Base-by-base conservation (phyloP, 2,329 filamentous ascomycete species). In the Pyrenophora seminiperda region DNA sequence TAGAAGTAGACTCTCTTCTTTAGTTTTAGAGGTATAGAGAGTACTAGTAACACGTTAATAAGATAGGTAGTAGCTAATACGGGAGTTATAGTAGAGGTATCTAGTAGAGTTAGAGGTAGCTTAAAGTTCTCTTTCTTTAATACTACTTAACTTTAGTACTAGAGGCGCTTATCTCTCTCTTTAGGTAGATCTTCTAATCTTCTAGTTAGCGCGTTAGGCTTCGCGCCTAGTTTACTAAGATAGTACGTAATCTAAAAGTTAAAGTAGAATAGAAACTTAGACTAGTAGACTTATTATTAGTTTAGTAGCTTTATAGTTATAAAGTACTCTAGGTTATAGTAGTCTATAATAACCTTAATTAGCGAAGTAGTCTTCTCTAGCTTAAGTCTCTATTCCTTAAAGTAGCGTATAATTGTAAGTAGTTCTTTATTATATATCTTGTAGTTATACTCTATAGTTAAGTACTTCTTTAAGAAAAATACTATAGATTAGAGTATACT, bases 391-490 rank as follows among this genome's bases (percentile, higher is more conserved):
- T 51, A 73, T 42, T 64, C 40, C 44, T 70, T 34, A 19, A 73
- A 61, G 22, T 30, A 39, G 5, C 39, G 30, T 2, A 75, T 46
- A 32, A 75, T 70, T 2, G 68, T 66, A 7, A 74, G 38, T 0
- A 76, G 56, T 59, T 73, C 70, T 42, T 73, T 72, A 39, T 75
- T 52, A 41, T 73, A 60, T 7, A 72, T 72, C 10, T 67, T 33
- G 50, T 73, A 74, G 51, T 73, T 74, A 6, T 38, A 53, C 47
- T 73, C 44, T 1, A 52, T 54, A 13, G 41, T 38, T 14, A 13
- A 47, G 7, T 63, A 41, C 32, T 68, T 71, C 41, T 51, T 54
- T 13, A 46, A 68, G 22, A 50, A 61, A 47, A 54, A 70, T 2
- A 56, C 61, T 0, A 68, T 50, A 18, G 47, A 63, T 7, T 50